phyloP scores from a whole-genome alignment of 768 basidiomycete genomes.

The Lentinula sp. region DNA sequence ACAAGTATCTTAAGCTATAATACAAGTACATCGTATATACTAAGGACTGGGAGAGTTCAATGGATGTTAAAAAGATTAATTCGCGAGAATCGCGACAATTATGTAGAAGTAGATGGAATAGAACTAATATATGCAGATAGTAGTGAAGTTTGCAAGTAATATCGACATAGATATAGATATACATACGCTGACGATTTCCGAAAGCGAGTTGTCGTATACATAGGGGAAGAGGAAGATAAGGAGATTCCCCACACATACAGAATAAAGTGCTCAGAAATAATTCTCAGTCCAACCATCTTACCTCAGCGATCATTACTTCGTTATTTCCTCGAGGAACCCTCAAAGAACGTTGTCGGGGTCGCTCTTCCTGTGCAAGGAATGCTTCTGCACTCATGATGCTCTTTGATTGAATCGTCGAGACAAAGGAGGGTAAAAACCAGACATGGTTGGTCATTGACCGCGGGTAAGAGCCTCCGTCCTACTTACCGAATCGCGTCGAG shows the following conservation, averaged over 20 bases:
- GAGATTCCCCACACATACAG: neutral
- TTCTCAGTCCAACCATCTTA: neutral
- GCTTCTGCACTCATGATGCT: constrained; percentile 13
- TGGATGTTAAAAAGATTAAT: neutral
- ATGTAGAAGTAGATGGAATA: neutral
- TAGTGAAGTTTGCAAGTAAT: neutral
- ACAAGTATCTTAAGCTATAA: too few relatives aligned
- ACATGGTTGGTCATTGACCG: constrained; percentile 3
- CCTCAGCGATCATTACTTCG: constrained; percentile 29
- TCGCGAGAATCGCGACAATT: too few relatives aligned
- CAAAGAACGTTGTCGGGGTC: constrained; percentile 19
- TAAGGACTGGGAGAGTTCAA: neutral
- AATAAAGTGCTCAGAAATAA: neutral
- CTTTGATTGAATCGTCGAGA: constrained; percentile 5
- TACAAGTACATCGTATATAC: neutral
- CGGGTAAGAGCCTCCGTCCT: neutral
- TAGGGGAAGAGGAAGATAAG: neutral
- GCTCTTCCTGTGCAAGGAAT: constrained; percentile 26
- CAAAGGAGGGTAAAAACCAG: neutral
- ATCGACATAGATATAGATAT: neutral
- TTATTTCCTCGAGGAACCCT: constrained; percentile 22
- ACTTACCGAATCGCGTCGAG: constrained; percentile 11
- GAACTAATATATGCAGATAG: neutral
- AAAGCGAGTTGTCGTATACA: neutral
- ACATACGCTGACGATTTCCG: neutral